Evolutionary conservation across 441 rosid genomes (phyloP).

Genomic region (Pelargonium citronellum): DNA sequence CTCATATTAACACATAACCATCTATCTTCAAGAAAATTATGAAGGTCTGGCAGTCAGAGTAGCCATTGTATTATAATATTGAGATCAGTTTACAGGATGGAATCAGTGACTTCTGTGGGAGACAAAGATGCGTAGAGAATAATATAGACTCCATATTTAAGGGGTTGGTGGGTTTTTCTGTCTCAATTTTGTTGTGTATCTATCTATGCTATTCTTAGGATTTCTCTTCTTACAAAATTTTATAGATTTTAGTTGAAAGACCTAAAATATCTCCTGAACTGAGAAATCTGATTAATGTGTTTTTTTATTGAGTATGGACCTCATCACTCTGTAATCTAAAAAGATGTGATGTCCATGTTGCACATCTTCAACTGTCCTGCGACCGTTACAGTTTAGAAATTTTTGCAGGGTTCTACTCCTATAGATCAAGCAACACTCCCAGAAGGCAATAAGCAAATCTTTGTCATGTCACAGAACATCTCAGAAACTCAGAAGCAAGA

Average conservation of each 20-base stretch:
- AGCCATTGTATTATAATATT: neutral
- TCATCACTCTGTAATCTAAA: neutral
- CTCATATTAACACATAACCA: too few relatives aligned
- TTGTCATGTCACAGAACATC: constrained; percentile 51
- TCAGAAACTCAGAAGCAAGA: constrained; percentile 49
- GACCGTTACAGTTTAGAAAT: neutral
- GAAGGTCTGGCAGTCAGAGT: neutral
- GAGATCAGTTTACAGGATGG: too few relatives aligned
- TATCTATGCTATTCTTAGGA: neutral
- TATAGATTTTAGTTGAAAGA: neutral
- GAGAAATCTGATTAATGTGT: neutral
- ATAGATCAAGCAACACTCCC: constrained; percentile 46
- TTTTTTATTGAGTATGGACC: neutral
- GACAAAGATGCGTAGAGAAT: too few relatives aligned
- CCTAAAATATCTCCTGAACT: neutral
- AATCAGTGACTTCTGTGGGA: too few relatives aligned
- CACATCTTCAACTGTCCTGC: neutral
- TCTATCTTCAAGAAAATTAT: neutral
- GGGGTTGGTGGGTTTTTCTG: neutral
- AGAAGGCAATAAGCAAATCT: constrained; percentile 59
- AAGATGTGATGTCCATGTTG: neutral
- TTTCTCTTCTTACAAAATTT: neutral
- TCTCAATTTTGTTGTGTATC: neutral
- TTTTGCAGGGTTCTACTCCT: constrained; percentile 48
- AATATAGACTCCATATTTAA: neutral